phyloP scores from a whole-genome alignment of 225 moss, liverwort and hornwort genomes.

The Pseudisothecium myosuroides region DNA sequence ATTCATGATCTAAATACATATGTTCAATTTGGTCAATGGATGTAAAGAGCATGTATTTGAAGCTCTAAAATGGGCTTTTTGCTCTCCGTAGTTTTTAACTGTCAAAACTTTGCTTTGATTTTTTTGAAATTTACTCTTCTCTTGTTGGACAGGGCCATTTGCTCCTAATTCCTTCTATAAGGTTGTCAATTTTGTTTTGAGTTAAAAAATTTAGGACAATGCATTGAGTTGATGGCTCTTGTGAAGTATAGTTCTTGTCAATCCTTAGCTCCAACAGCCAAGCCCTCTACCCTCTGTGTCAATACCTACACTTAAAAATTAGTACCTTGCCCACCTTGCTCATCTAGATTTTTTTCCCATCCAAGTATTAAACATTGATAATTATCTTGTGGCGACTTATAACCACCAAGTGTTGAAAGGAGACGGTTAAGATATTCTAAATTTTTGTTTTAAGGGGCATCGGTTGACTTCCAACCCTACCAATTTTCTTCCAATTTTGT shows the following conservation, averaged over 20 bases:
- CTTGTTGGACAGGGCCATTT: no score
- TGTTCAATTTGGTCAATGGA: no score
- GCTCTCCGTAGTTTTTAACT: rapidly evolving
- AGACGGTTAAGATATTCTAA: rapidly evolving
- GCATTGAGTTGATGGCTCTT: neutral
- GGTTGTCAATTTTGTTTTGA: no score
- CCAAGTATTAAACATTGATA: rapidly evolving
- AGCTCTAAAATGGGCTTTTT: no score
- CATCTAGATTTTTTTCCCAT: neutral
- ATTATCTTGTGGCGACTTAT: no score
- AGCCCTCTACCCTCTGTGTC: rapidly evolving
- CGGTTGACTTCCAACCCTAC: no score
- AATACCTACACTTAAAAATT: neutral
- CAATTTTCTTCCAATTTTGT: neutral
- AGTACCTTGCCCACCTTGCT: rapidly evolving
- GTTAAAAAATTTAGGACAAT: neutral
- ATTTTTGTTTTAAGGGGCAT: rapidly evolving
- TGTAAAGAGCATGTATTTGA: no score
- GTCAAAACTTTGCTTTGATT: no score
- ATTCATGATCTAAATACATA: no score
- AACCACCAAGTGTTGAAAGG: neutral
- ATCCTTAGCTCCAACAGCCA: neutral
- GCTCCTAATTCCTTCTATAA: no score
- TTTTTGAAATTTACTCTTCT: no score
- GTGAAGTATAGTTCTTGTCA: neutral